Base-by-base conservation (phyloP, 75 land plant genomes). In the Cupressus sempervirens region DNA sequence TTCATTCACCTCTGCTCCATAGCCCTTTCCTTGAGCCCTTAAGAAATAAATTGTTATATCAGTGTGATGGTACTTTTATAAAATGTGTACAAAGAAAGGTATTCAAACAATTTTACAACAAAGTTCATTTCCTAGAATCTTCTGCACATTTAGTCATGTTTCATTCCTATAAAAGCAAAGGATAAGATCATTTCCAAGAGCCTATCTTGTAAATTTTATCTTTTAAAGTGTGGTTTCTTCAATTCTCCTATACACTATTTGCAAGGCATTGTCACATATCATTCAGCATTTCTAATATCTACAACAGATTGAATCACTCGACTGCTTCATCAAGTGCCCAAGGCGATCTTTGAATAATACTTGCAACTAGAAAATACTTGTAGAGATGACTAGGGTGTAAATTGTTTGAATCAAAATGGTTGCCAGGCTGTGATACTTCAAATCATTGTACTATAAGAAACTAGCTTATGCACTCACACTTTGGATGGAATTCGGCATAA, bases 1-100 rank as follows among this genome's bases (percentile, higher is more conserved):
- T 12, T 46, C 38, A 30, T 94, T 86, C 80, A 97, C 89, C 76
- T 95, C 91, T n/a, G 84, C 76, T 83, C 86, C 86, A 83, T 89
- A 96, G 18, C 48, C 79, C 36, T 85, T 92, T 43, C 90, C 96
- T 88, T 88, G 84, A 88, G 91, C 90, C 74, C 99, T 97, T 80
- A 1, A 48, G 34, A 82, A 6, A 82, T 10, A 82, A 4, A 82
- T 14, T 5, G 53, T 15, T 10, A 26, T 36, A 52, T 50, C 50
- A 53, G 38, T 53, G 56, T 82, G 53, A 43, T 58, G 26, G 50
- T 10, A 32, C 29, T 9, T 36, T 38, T 8, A 76, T 30, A 41
- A 43, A 9, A 79, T 79, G 30, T 79, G 81, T 50, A 45, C 6
- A 79, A 45, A 26, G 40, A 41, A 79, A 79, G 29, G 41, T 14